Conservation (phyloP, 495 filamentous ascomycete genomes). For the Melanomma pulvis-pyrius region DNA sequence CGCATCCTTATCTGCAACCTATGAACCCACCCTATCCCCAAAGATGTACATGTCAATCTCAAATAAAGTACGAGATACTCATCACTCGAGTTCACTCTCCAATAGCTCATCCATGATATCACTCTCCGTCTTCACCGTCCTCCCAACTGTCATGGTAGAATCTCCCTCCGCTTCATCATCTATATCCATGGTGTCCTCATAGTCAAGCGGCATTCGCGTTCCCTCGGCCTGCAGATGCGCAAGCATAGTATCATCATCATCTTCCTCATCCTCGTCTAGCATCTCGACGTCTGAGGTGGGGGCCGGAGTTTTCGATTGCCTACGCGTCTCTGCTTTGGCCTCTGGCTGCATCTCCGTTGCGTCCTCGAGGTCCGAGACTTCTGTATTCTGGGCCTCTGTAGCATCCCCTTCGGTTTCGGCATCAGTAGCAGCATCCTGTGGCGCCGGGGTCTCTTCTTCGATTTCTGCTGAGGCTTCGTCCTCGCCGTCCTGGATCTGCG, state of each 20-base stretch:
- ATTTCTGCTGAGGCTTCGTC: neutral
- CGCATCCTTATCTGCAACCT: neutral
- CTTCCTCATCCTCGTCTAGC: slow-evolving; percentile 24
- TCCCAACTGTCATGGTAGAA: neutral
- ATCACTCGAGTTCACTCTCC: slow-evolving; percentile 29
- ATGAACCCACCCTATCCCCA: neutral
- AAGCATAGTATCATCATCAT: slow-evolving; percentile 28
- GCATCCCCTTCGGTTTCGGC: slow-evolving; percentile 22
- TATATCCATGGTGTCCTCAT: slow-evolving; percentile 34
- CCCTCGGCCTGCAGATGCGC: slow-evolving; percentile 31
- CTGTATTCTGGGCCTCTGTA: slow-evolving; percentile 30
- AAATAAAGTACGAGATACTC: neutral
- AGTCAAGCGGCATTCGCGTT: slow-evolving; percentile 38
- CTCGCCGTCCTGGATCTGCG: slow-evolving; percentile 9
- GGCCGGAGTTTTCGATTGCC: neutral
- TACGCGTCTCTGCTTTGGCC: neutral
- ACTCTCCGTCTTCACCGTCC: slow-evolving; percentile 19
- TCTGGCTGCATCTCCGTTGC: neutral
- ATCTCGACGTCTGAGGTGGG: slow-evolving; percentile 13
- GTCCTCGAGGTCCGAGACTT: neutral
- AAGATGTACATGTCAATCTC: neutral
- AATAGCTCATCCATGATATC: slow-evolving; percentile 38
- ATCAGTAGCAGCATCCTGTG: slow-evolving; percentile 14
- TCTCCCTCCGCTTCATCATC: slow-evolving; percentile 47
- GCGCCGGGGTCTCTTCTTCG: neutral